phyloP scores from a whole-genome alignment of 352 stramenopile species.

The Globisporangium uncinulatum region DNA sequence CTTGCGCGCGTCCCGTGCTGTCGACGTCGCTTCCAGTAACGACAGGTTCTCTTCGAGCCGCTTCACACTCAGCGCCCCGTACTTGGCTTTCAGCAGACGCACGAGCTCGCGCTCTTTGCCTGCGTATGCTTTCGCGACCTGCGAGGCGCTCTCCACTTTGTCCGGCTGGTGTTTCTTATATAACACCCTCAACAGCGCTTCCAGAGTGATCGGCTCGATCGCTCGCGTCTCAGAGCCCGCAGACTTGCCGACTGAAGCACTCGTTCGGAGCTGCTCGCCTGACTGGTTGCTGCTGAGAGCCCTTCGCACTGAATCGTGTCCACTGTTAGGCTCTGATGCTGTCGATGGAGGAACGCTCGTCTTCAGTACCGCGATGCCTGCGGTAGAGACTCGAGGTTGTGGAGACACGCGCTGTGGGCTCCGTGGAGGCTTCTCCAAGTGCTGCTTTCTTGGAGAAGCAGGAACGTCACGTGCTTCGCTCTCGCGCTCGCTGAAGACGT shows the following conservation, averaged over 20 bases:
- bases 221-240: not conserved
- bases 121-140: conserved; percentile 48
- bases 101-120: conserved; percentile 69
- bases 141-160: conserved; percentile 53
- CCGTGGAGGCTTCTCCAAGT: not conserved
- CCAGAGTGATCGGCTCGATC: conserved; percentile 27
- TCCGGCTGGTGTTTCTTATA: conserved; percentile 77
- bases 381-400: not conserved
- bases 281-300: not conserved
- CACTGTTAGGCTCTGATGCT: conserved; percentile 5
- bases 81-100: conserved; percentile 54
- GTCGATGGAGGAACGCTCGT: not conserved
- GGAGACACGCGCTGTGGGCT: conserved; percentile 4
- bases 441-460: not conserved
- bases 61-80: conserved; percentile 72
- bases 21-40: conserved; percentile 22
- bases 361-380: not conserved
- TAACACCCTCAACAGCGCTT: conserved; percentile 51
- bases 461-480: not conserved
- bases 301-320: not conserved
- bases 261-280: not conserved
- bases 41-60: conserved; percentile 54
- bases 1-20: not conserved
- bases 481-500: not conserved
- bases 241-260: not conserved